Evolutionary conservation across 169 alveolate species (phyloP).

Genomic region (Amoebophrya sp.): DNA sequence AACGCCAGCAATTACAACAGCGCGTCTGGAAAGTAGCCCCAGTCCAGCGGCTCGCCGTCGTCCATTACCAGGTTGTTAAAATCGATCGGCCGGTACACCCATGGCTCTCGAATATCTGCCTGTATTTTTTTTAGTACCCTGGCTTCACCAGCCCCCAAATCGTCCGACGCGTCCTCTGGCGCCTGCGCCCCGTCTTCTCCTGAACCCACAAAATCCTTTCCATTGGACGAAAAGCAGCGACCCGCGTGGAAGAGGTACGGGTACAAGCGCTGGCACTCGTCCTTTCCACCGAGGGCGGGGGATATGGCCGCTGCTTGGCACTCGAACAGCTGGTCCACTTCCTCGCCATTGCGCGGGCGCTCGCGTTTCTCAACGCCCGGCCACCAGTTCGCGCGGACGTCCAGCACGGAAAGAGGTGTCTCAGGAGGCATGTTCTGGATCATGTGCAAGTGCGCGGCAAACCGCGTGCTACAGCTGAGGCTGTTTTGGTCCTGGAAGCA

Average conservation of each 20-base stretch:
- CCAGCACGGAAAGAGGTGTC: background rate
- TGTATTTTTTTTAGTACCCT: no score
- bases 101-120: no score
- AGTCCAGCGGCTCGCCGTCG: background rate
- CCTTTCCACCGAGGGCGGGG: background rate
- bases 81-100: no score
- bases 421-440: background rate
- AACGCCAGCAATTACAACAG: no score
- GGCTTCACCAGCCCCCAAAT: no score
- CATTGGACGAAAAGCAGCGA: background rate
- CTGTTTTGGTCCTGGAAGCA: background rate
- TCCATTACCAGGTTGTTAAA: background rate
- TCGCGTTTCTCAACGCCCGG: background rate
- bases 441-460: background rate
- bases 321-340: background rate
- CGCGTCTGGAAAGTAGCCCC: background rate
- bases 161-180: no score
- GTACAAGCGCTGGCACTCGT: background rate
- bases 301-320: background rate
- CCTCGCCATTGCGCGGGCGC: background rate
- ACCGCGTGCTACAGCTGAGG: background rate
- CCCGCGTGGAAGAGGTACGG: background rate
- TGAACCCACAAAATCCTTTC: no score
- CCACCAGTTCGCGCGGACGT: background rate
- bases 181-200: no score